phyloP scores from a whole-genome alignment of 2,329 filamentous ascomycete genomes.

The Fusarium penzigii region DNA sequence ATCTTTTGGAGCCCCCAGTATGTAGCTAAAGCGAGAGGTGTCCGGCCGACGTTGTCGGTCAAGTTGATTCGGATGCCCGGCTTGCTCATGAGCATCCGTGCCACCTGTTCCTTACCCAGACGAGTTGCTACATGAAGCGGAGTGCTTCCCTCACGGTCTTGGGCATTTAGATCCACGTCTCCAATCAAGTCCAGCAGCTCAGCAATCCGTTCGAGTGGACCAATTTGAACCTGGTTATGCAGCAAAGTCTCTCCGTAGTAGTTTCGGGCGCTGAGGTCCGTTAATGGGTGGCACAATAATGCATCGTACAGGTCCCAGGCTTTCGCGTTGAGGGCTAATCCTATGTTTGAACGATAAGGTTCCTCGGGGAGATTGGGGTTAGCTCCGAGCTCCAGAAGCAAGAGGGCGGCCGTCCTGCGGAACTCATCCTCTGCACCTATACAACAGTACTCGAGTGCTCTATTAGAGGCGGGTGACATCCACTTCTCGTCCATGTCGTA shows the following conservation, averaged over 20 bases:
- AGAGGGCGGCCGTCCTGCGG: background rate
- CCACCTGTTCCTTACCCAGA: background rate
- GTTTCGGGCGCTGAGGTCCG: background rate
- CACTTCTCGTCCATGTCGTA: conserved; percentile 4
- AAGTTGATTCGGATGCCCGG: conserved; percentile 1
- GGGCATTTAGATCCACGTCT: no score
- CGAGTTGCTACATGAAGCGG: background rate
- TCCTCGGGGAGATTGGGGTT: background rate
- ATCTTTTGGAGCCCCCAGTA: conserved; percentile 2
- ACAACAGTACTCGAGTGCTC: no score
- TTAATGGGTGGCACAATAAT: background rate
- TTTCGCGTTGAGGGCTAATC: background rate
- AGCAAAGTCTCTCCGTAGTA: background rate
- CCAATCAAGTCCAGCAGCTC: no score
- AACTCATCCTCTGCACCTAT: no score
- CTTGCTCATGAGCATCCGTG: background rate
- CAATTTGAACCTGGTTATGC: background rate
- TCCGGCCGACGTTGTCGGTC: conserved; percentile 1
- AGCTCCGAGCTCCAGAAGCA: conserved; percentile 1
- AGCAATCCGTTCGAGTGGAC: no score
- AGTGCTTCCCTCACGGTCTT: no score
- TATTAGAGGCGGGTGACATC: background rate
- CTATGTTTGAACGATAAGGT: background rate
- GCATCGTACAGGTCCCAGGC: conserved; percentile 1
- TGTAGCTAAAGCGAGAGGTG: conserved; percentile 1